phyloP scores from a whole-genome alignment of 129 eudicot species.

The Chrysanthemum makinoi region DNA sequence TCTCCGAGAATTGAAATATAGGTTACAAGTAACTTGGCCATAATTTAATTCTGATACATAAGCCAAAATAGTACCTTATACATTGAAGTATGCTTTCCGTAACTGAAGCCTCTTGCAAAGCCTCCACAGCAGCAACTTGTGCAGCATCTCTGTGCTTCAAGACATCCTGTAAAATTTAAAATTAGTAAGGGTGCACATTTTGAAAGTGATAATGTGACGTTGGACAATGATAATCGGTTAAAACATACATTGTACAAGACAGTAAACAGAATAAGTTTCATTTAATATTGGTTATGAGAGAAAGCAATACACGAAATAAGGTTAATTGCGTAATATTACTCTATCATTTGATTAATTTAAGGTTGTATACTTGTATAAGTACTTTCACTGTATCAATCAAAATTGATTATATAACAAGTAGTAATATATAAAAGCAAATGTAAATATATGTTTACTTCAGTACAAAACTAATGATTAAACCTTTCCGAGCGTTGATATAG shows the following conservation, averaged over 20 bases:
- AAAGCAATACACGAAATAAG: no score
- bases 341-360: no score
- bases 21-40: neutral
- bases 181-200: neutral
- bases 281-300: no score
- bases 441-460: no score
- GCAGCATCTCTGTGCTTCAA: slow-evolving; percentile 5
- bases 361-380: no score
- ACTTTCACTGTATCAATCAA: no score
- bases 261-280: neutral
- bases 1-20: neutral
- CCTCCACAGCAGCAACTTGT: slow-evolving; percentile 62
- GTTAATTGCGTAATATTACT: no score
- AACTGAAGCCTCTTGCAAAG: slow-evolving; percentile 83
- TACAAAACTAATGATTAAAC: slow-evolving; percentile 19
- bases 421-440: no score
- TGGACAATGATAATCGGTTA: neutral
- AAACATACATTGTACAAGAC: neutral
- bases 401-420: no score
- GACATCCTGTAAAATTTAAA: neutral
- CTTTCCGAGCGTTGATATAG: slow-evolving; percentile 76
- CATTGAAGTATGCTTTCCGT: slow-evolving; percentile 73
- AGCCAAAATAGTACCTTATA: slow-evolving; percentile 48
- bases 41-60: neutral
- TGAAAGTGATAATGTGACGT: neutral